Evolutionary conservation across 2,329 filamentous ascomycete species (phyloP).

Genomic region (Penicillium sp.): DNA sequence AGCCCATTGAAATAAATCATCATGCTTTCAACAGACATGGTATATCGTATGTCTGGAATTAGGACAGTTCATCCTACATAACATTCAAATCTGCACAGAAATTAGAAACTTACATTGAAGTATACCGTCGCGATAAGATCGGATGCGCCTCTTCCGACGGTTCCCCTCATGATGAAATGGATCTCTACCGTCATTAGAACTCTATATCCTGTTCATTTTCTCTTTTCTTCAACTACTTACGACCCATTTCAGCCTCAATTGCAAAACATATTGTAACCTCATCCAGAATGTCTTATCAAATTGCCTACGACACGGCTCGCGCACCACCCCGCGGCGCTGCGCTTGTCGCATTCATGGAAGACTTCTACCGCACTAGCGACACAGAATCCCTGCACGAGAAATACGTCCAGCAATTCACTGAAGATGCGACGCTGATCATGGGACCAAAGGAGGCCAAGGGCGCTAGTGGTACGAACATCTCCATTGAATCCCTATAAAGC

Average conservation of each 20-base stretch:
- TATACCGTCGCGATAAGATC: slow-evolving; percentile 16
- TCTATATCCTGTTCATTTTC: background rate
- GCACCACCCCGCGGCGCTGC: slow-evolving; percentile 26
- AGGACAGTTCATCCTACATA: too few relatives aligned
- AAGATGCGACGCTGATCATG: slow-evolving; percentile 41
- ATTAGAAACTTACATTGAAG: background rate
- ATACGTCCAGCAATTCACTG: slow-evolving; percentile 37
- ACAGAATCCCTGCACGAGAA: slow-evolving; percentile 35
- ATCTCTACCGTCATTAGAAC: slow-evolving; percentile 1
- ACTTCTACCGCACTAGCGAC: slow-evolving; percentile 41
- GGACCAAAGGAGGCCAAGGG: slow-evolving; percentile 38
- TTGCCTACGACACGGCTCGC: slow-evolving; percentile 27
- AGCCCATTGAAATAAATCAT: background rate
- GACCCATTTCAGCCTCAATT: background rate
- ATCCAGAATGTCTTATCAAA: slow-evolving; percentile 36
- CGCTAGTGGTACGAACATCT: slow-evolving; percentile 26
- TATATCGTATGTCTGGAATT: too few relatives aligned
- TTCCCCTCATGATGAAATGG: slow-evolving; percentile 17
- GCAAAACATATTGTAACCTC: background rate
- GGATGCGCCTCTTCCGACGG: slow-evolving; percentile 19
- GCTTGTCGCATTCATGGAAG: slow-evolving; percentile 35
- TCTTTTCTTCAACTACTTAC: background rate
- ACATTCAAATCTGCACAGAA: too few relatives aligned
- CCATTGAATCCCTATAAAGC: background rate
- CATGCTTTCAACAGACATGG: too few relatives aligned